Evolutionary conservation across 352 stramenopile genomes (phyloP).

Genomic region (Phytophthora sp.): DNA sequence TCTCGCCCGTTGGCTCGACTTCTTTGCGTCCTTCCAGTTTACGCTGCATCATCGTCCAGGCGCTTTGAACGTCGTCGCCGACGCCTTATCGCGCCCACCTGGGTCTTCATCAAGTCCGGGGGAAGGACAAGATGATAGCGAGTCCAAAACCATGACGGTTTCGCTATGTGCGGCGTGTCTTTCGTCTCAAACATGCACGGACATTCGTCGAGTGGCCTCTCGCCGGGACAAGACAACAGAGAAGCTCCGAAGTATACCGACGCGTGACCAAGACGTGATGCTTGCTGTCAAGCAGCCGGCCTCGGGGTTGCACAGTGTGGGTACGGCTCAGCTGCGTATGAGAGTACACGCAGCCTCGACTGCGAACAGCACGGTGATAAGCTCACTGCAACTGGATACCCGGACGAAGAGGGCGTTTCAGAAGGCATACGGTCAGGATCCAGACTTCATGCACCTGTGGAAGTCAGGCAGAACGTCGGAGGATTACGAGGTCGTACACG

Average conservation of each 20-base stretch:
- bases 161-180: neutral
- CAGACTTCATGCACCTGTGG: neutral
- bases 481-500: conserved; percentile 3
- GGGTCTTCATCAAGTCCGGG: neutral
- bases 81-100: neutral
- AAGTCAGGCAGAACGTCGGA: neutral
- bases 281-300: neutral
- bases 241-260: neutral
- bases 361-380: neutral
- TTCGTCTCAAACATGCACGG: neutral
- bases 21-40: neutral
- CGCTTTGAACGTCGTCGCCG: neutral
- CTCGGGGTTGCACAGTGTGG: neutral
- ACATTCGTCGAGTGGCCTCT: neutral
- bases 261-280: neutral
- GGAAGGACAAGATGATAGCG: neutral
- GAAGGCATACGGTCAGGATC: neutral
- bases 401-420: neutral
- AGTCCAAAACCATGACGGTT: no score
- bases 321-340: neutral
- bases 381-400: neutral
- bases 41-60: neutral
- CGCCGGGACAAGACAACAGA: neutral
- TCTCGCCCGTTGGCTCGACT: neutral
- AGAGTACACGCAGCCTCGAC: neutral